A percentile compares a stretch with the other conserved stretches of the same genome.
Evolutionary conservation across 441 rosid species (phyloP).

Genomic region (Populus tomentosa): DNA sequence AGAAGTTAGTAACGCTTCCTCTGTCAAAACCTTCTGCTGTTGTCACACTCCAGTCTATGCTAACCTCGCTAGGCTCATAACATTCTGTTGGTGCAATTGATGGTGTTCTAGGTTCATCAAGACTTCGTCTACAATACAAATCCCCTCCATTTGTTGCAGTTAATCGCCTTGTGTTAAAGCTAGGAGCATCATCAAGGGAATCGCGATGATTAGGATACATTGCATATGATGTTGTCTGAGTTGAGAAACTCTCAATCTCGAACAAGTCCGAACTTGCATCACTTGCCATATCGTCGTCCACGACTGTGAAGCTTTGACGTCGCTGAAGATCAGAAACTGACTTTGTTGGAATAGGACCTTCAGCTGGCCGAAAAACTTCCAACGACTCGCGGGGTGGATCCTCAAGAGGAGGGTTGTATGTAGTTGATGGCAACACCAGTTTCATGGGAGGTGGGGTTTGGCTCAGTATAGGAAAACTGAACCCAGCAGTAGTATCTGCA

Average conservation of each 20-base stretch:
- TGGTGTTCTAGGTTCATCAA: constrained; percentile 22
- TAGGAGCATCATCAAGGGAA: constrained; percentile 39
- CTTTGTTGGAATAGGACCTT: constrained; percentile 11
- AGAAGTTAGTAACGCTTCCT: constrained; percentile 34
- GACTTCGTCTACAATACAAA: constrained; percentile 12
- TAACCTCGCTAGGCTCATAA: constrained; percentile 79
- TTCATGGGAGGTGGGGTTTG: constrained; percentile 26
- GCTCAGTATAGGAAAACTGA: constrained; percentile 50
- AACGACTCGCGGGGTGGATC: constrained; percentile 47
- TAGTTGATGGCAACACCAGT: background rate
- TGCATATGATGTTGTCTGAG: constrained; percentile 46
- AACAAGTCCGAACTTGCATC: constrained; percentile 92
- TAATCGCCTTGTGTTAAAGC: constrained; percentile 24
- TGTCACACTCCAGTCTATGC: constrained; percentile 80
- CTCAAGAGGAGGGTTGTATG: constrained; percentile 1
- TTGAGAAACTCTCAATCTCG: constrained; percentile 92
- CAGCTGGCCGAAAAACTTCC: constrained; percentile 45
- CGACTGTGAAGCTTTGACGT: constrained; percentile 24
- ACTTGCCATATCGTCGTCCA: constrained; percentile 53
- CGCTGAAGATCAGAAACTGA: constrained; percentile 23
- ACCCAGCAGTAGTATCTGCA: constrained; percentile 25
- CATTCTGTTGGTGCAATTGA: constrained; percentile 38
- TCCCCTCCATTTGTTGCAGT: constrained; percentile 1
- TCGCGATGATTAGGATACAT: constrained; percentile 34
- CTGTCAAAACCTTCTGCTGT: constrained; percentile 62